Percentiles rank a stretch among this genome's conserved stretches.
These are phyloP conservation scores for Calendula officinalis DNA, from an alignment of 129 eudicot genomes.

Conservation along the genomic window DNA sequence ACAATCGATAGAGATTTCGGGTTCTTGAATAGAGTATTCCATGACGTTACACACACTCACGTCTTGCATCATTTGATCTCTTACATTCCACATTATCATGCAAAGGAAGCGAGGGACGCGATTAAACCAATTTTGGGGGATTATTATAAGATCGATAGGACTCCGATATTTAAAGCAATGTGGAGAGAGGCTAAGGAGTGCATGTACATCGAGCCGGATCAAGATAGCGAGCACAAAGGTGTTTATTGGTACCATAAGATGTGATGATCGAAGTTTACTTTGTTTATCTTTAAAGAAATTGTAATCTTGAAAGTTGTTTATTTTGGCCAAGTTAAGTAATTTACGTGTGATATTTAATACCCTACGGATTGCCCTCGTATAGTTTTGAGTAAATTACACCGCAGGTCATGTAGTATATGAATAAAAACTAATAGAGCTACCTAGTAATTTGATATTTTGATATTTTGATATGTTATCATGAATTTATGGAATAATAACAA, in stretches of 20 bases:
- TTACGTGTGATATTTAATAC: not conserved
- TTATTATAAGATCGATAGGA: slow-evolving; percentile 27
- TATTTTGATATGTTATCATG: no score
- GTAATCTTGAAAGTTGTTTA: not conserved
- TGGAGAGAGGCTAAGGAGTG: not conserved
- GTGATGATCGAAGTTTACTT: no score
- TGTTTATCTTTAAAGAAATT: no score
- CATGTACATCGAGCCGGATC: no score
- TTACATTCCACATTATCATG: slow-evolving; percentile 37
- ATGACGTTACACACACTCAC: slow-evolving; percentile 35
- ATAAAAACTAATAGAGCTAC: no score
- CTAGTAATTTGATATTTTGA: no score
- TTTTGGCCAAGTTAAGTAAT: no score
- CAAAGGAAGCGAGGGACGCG: slow-evolving; percentile 34
- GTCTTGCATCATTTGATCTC: slow-evolving; percentile 38
- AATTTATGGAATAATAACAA: no score
- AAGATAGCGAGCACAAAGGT: no score
- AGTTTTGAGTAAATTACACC: no score
- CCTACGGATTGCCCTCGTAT: not conserved
- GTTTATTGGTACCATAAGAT: no score
- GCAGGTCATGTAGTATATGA: no score
- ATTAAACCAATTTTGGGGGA: slow-evolving; percentile 35
- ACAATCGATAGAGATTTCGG: slow-evolving; percentile 6
- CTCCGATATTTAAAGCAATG: slow-evolving; percentile 12
- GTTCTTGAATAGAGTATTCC: slow-evolving; percentile 29